Evolutionary conservation across 2,329 filamentous ascomycete species (phyloP), one percentile per base, ranked within the genome.

Genomic region (Talaromyces rugulosus): DNA sequence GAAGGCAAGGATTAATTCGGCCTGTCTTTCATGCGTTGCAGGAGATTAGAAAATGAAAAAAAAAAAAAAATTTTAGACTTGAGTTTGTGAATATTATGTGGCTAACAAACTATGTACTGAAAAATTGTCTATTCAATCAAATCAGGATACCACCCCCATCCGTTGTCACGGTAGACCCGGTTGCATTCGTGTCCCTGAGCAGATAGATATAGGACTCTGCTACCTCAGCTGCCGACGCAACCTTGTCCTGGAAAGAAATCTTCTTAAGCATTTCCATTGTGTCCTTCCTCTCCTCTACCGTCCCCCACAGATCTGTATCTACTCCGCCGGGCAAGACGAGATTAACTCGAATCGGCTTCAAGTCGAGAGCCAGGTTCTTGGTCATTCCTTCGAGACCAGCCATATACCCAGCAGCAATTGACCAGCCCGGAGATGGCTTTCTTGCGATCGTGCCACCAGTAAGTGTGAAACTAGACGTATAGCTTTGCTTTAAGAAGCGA

Each of bases 311-410:
- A 47, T 79, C 78, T 5, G 84, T 86, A 50, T 80, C 71, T 0
- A 83, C 77, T 0, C 78, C 75, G 0, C 87, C 87, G 0, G 86
- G 85, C 58, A 74, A 77, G 1, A 90, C 83, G 0, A 82, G 69
- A 69, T 90, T 90, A 23, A 89, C 86, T 2, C 88, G 75, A 8
- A 89, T 73, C 0, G 88, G 88, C 65, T 80, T 81, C 61, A 90
- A 68, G 67, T 90, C 87, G 34, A 89, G 67, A 2, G 87, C 87
- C 44, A 90, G 73, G 3, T 78, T 81, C 1, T 83, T 77, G 2
- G 80, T 77, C 70, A 89, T 78, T 2, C 81, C 79, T 57, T 85
- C 78, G 5, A 84, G 64, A 0, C 68, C 69, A 4, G 60, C 62
- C 0, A 69, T 69, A 12, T 67, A 59, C 1, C 67, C 67, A 1